A percentile compares a stretch with the other conserved stretches of the same genome.
phyloP scores from a whole-genome alignment of 2,329 filamentous ascomycete genomes.

The Graphilbum fragrans region DNA sequence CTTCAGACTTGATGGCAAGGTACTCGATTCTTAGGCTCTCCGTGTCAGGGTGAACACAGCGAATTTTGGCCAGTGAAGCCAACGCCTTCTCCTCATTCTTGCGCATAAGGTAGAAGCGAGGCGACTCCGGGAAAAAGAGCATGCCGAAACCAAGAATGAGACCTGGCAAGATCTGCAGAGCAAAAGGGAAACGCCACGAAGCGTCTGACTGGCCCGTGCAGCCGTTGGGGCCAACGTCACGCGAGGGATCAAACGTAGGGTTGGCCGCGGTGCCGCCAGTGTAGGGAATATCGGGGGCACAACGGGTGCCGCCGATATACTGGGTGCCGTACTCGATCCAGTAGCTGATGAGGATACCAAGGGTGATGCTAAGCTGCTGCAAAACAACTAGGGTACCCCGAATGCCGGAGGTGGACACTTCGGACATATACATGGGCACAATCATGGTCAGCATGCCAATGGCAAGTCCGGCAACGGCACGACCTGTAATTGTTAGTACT shows the following conservation, averaged over 20 bases:
- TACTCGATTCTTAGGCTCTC: too few species aligned
- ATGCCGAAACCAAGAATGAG: too few species aligned
- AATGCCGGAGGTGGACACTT: background rate
- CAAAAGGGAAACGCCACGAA: too few species aligned
- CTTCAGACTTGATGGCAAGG: too few species aligned
- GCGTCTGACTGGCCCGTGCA: constrained; percentile 1
- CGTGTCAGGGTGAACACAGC: too few species aligned
- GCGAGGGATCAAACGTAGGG: constrained; percentile 1
- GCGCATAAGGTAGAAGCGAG: too few species aligned
- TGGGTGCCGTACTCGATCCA: constrained; percentile 1
- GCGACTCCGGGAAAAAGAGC: too few species aligned
- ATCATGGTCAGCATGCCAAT: constrained; percentile 1
- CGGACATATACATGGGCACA: constrained; percentile 1
- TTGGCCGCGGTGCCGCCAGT: background rate
- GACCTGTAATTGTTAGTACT: background rate
- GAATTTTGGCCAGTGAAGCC: too few species aligned
- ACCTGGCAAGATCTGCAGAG: too few species aligned
- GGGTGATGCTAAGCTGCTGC: background rate
- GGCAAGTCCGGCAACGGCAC: constrained; percentile 1
- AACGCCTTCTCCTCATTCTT: too few species aligned
- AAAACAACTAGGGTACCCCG: background rate
- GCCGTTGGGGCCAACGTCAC: background rate
- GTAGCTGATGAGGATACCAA: constrained; percentile 2
- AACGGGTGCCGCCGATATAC: background rate
- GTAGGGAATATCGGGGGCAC: background rate